Conservation (phyloP, 2,329 filamentous ascomycete species). For the Colletotrichum higginsianum region DNA sequence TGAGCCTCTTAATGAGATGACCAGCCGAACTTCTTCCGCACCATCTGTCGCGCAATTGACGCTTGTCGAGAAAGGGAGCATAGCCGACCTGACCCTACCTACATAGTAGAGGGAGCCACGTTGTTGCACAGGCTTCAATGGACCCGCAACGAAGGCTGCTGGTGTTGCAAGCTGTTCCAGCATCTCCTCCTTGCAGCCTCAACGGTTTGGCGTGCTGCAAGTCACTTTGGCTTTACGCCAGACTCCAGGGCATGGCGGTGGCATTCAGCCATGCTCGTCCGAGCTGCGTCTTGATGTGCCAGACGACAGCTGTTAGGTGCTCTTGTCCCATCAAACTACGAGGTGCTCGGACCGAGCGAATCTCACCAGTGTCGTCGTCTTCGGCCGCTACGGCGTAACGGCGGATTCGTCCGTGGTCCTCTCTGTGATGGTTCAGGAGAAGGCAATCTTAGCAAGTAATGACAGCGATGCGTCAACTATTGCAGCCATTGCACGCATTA, state of each 20-base stretch:
- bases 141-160: background rate
- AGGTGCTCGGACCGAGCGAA: conserved; percentile 29
- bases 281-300: conserved; percentile 23
- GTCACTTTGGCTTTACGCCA: background rate
- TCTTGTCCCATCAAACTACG: conserved; percentile 38
- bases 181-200: conserved; percentile 17
- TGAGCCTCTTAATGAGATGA: conserved; percentile 38
- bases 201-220: conserved; percentile 28
- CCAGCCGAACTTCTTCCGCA: conserved; percentile 30
- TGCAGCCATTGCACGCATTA: conserved; percentile 11
- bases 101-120: conserved; percentile 4
- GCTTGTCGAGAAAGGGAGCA: conserved; percentile 34
- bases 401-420: conserved; percentile 9
- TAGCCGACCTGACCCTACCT: conserved; percentile 16
- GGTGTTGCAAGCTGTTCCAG: conserved; percentile 18
- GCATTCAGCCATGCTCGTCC: conserved; percentile 24
- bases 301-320: conserved; percentile 27
- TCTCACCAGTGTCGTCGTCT: background rate
- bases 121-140: conserved; percentile 33
- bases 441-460: conserved; percentile 35
- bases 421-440: conserved; percentile 34
- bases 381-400: conserved; percentile 4
- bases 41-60: conserved; percentile 27
- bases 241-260: background rate
- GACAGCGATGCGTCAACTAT: conserved; percentile 33